These are phyloP conservation scores for Pseudogymnoascus sp. DNA, from an alignment of 2,329 filamentous ascomycete genomes.

Conservation along the genomic window DNA sequence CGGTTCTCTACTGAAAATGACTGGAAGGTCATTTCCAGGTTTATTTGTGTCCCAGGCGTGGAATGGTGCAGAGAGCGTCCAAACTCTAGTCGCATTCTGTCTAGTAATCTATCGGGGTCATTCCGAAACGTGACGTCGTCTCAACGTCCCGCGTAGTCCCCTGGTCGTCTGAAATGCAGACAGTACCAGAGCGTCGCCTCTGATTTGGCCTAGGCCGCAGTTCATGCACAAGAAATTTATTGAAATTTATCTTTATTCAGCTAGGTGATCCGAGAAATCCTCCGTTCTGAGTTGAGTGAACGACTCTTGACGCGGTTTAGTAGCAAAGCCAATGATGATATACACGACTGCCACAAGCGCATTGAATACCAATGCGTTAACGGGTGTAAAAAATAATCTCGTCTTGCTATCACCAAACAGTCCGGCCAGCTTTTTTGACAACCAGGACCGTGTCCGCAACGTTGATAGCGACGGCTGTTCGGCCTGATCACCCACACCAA, in stretches of 20 bases:
- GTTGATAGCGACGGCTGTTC: slow-evolving; percentile 34
- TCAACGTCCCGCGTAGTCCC: not conserved
- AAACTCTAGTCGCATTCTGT: not conserved
- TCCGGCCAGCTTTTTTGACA: slow-evolving; percentile 49
- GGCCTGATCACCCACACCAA: slow-evolving; percentile 55
- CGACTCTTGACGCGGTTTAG: no score
- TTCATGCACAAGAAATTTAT: slow-evolving; percentile 4
- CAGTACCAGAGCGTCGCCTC: not conserved
- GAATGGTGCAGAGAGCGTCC: not conserved
- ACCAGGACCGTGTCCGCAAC: slow-evolving; percentile 46
- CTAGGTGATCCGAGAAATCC: no score
- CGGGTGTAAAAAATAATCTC: slow-evolving; percentile 86
- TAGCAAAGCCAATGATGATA: slow-evolving; percentile 43
- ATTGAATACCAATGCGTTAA: slow-evolving; percentile 85
- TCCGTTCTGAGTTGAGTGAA: no score
- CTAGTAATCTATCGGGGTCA: not conserved
- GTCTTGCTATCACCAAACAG: slow-evolving; percentile 70
- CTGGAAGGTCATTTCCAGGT: not conserved
- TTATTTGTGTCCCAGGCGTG: not conserved
- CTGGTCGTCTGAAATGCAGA: not conserved
- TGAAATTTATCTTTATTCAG: not conserved
- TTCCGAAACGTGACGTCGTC: slow-evolving; percentile 1
- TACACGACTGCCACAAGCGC: no score
- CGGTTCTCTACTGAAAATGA: not conserved
- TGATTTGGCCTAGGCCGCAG: not conserved